Base-by-base conservation (phyloP, 306 rosid species). In the Geum urbanum region DNA sequence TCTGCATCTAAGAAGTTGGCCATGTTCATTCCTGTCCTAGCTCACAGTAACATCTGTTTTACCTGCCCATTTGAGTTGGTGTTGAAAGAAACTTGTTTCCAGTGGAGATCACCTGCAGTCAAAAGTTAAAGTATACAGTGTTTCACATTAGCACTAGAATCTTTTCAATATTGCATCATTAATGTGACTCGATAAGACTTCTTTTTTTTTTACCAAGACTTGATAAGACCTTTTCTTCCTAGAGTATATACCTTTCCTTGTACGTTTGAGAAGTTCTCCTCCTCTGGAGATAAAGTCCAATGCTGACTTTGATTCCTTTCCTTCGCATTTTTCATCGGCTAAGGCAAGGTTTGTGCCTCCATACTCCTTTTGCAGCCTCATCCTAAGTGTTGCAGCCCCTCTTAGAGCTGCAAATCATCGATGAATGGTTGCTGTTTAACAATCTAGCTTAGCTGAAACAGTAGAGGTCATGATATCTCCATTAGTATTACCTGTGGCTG, bases 1-100 rank as follows among this genome's bases (percentile, higher is more conserved):
- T 11, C 50, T 48, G 16, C 46, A 7, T 4, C 6, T 27, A 24
- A 12, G n/a, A 57, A 35, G 32, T 80, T 40, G 22, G 14, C 56
- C n/a, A 54, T 59, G 70, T 37, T 66, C 69, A 45, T 69, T 74
- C 44, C 13, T 74, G 18, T 58, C 73, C 39, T 27, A 37, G 52
- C 68, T 55, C 53, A 18, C 39, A 32, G 37, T 32, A 32, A 32
- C 37, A 32, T 32, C 37, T 32, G 8, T n/a, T 11, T 32, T 86
- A 92, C 98, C 98, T 92, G 94, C 83, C 87, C 84, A 12, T 85
- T 85, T 72, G 97, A 82, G 74, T 90, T 85, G 56, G 89, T 80
- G 74, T 81, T 78, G 88, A 90, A 88, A 72, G 97, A 90, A 74
- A 92, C 96, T 74, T 77, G 90, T 92, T 92, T 92, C 98, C 97